Evolutionary conservation across 805 yeast species (phyloP).

Genomic region (Komagataella mondaviorum): DNA sequence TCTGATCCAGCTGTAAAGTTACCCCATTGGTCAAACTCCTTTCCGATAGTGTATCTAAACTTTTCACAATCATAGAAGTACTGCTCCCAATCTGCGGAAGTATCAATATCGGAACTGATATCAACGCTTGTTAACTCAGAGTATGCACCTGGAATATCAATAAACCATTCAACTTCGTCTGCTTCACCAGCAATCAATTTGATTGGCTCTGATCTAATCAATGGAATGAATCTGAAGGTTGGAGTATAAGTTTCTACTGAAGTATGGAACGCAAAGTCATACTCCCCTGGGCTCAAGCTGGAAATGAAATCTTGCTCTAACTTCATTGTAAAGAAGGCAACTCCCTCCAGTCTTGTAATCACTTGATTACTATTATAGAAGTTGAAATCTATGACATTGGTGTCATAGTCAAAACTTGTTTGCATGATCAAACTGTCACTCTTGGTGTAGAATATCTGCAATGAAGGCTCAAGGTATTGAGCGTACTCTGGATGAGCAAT

Average conservation of each 20-base stretch:
- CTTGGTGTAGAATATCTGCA: not conserved
- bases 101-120: not conserved
- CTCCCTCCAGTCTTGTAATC: not conserved
- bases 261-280: not conserved
- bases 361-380: not conserved
- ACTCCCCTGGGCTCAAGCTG: not conserved
- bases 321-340: not conserved
- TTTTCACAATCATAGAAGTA: not conserved
- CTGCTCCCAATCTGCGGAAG: not conserved
- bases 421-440: not conserved
- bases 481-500: not conserved
- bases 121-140: not conserved
- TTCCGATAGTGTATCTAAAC: not conserved
- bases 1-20: not conserved
- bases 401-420: not conserved
- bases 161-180: not conserved
- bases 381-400: not conserved
- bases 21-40: not conserved
- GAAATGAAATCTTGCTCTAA: not conserved
- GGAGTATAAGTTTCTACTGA: not conserved
- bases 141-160: not conserved
- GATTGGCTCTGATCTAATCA: not conserved
- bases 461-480: not conserved
- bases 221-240: not conserved
- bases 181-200: not conserved